phyloP scores from a whole-genome alignment of 768 basidiomycete species.

The Grammothele lineata region DNA sequence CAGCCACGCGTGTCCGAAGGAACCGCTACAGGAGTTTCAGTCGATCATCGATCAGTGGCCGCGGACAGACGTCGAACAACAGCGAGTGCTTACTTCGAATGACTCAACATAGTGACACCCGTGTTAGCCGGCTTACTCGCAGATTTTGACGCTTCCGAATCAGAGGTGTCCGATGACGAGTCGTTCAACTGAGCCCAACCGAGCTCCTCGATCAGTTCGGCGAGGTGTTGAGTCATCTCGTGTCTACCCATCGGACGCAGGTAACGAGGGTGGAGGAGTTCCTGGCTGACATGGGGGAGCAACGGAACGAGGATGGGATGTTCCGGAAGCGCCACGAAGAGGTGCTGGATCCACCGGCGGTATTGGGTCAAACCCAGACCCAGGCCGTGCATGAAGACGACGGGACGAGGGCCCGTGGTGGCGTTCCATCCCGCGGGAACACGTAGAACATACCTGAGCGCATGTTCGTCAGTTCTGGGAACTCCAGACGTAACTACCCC shows the following conservation, averaged over 20 bases:
- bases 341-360: constrained; percentile 50
- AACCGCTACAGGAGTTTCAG: constrained; percentile 44
- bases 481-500: neutral
- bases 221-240: constrained; percentile 55
- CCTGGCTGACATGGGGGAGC: constrained; percentile 85
- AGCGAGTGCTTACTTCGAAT: constrained; percentile 68
- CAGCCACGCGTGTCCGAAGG: constrained; percentile 86
- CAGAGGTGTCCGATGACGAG: constrained; percentile 14
- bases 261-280: constrained; percentile 74
- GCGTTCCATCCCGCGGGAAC: constrained; percentile 66
- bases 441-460: constrained; percentile 65
- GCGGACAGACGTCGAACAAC: too few relatives aligned
- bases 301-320: constrained; percentile 75
- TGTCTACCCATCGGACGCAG: constrained; percentile 64
- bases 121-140: constrained; percentile 19
- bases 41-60: too few relatives aligned
- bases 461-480: neutral
- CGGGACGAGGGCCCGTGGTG: constrained; percentile 52
- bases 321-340: constrained; percentile 53
- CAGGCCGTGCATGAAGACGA: constrained; percentile 86
- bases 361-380: constrained; percentile 81
- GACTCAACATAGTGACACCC: constrained; percentile 78
- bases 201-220: constrained; percentile 51
- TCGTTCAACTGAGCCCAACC: constrained; percentile 52
- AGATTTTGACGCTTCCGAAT: constrained; percentile 14